Evolutionary conservation across 805 yeast species (phyloP), one percentile per base, ranked within the genome.

Genomic region (Ogataea henricii): DNA sequence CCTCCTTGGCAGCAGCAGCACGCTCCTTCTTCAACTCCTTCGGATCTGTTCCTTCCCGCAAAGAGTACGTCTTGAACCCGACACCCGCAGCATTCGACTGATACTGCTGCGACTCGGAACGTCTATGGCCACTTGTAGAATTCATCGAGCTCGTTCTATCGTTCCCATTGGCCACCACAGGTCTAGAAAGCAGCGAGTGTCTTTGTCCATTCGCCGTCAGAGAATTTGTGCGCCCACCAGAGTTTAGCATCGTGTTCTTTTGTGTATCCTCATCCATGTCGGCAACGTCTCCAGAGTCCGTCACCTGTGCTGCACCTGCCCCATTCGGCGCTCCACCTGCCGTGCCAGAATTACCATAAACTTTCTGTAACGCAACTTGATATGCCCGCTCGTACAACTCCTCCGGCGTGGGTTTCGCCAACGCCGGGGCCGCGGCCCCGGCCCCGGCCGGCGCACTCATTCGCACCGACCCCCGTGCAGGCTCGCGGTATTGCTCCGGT

Each of bases 301-400:
- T n/a, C n/a, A n/a, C n/a, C n/a, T n/a, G 42, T 10, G 30, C 39
- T 17, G 43, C 18, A 27, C 14, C n/a, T 3, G 20, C 33, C 20
- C 33, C 37, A 17, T 16, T 17, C 3, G 6, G 18, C 10, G 20
- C 35, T n/a, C n/a, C 20, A 32, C n/a, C 20, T 14, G 30, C n/a
- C 9, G n/a, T 27, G 4, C 35, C 29, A 27, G 40, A 13, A 30
- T 44, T 40, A 18, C 83, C 84, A 56, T 81, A 81, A 1, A 82
- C 86, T 48, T 72, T 79, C 49, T 70, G 73, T 60, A 73, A 67
- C 0, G 88, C 87, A 12, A 77, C 76, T 52, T 76, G 76, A 51
- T 76, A 68, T 0, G 87, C 87, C 53, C 68, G 67, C 17, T 70
- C 71, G 55, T 82, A 82, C 71, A 81, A 68, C 52, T 81, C 84